These are phyloP conservation scores for Epichloe festucae DNA, from an alignment of 2,329 filamentous ascomycete species.

Conservation along the genomic window DNA sequence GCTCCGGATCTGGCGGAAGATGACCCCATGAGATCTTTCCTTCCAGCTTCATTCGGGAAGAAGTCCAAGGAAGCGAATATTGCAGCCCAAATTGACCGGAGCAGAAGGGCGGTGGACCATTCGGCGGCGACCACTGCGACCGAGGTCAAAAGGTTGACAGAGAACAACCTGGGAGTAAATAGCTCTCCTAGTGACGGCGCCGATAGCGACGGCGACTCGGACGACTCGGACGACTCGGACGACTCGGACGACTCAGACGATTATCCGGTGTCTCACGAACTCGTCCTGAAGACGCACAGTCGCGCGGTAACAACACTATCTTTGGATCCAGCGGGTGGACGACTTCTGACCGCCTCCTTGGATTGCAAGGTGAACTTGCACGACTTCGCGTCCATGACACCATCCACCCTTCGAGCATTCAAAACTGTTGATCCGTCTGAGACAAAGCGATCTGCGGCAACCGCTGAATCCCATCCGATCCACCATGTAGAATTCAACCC, in stretches of 20 bases:
- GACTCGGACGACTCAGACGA: constrained; percentile 50
- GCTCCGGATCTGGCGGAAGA: constrained; percentile 41
- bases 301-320: constrained; percentile 74
- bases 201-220: constrained; percentile 13
- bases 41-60: constrained; percentile 79
- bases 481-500: constrained; percentile 82
- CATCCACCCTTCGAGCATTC: constrained; percentile 87
- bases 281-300: constrained; percentile 85
- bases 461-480: constrained; percentile 74
- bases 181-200: constrained; percentile 8
- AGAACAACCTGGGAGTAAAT: constrained; percentile 7
- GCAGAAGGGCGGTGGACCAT: constrained; percentile 41
- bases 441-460: constrained; percentile 53
- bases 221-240: constrained; percentile 43
- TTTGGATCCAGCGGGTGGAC: constrained; percentile 71
- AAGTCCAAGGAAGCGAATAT: constrained; percentile 61
- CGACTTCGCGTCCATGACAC: constrained; percentile 92
- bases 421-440: constrained; percentile 79
- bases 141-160: constrained; percentile 6
- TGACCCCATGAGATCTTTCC: constrained; percentile 61
- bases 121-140: not conserved
- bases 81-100: constrained; percentile 67
- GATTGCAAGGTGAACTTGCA: constrained; percentile 89
- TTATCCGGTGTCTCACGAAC: constrained; percentile 84
- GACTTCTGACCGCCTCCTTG: constrained; percentile 79